Evolutionary conservation across 2,329 filamentous ascomycete species (phyloP), one percentile per base, ranked within the genome.

Genomic region (Sordariomycetes sp.): DNA sequence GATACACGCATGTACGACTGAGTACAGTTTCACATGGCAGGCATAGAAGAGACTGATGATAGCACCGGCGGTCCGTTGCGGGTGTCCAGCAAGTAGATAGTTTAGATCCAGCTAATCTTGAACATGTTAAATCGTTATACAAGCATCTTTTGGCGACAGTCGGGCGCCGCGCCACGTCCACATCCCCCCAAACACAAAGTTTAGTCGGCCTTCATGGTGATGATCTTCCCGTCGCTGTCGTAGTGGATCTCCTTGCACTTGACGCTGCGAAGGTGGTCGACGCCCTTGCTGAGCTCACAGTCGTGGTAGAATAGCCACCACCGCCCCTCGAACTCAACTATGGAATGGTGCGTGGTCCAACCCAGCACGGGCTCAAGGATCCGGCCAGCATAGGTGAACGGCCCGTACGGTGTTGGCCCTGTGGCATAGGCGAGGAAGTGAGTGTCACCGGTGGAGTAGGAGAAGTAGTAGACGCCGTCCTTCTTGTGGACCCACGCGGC

Each of bases 231-330:
- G 42, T 83, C 75, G 10, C 72, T 73, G 66, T 88, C 81, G 67
- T 90, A 89, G 48, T 84, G 82, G 60, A 90, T 82, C 76, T 90
- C 87, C 71, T 80, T 79, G 59, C 86, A 81, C 76, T 90, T 89
- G 45, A 90, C 86, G 62, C 79, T 84, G 59, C 87, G 73, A 69
- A 91, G 66, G 67, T 91, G 87, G 64, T 85, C 81, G 56, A 87
- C 80, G 0, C 86, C 86, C 17, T 76, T 75, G 57, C 83, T 87
- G 58, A 89, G 67, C 65, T 82, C 80, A 59, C 82, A 82, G 70
- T 90, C 87, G 66, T 90, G 87, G 67, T 90, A 83, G 67, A 90
- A 90, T 58, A 91, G 67, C 69, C 81, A 90, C 81, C 86, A 90
- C 61, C 77, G 79, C 3, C 79, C 84, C 69, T 81, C 67, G 65